A percentile compares a stretch with the other conserved stretches of the same genome.
These are phyloP conservation scores for Diaporthe aspalathi DNA, from an alignment of 2,329 filamentous ascomycete genomes.

Conservation along the genomic window DNA sequence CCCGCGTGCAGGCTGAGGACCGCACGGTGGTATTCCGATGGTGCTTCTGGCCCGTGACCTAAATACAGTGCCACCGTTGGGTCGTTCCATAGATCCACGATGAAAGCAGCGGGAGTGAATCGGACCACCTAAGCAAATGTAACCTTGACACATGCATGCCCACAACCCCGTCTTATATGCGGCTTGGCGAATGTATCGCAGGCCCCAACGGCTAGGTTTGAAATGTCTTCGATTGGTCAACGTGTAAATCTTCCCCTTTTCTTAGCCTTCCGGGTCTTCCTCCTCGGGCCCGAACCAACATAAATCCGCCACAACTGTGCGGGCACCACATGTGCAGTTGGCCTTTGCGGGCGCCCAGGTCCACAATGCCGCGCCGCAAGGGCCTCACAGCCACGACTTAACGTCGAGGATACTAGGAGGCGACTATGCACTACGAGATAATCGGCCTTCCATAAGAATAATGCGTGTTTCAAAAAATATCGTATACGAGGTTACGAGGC, in stretches of 20 bases:
- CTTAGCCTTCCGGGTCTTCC: slow-evolving; percentile 15
- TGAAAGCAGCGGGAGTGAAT: not conserved
- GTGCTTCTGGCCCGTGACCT: not conserved
- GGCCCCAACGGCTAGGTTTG: not conserved
- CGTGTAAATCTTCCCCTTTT: slow-evolving; percentile 6
- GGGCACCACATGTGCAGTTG: no score
- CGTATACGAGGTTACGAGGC: not conserved
- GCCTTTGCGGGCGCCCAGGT: no score
- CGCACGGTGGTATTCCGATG: not conserved
- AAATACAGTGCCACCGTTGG: not conserved
- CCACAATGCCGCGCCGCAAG: not conserved
- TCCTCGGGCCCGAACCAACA: slow-evolving; percentile 3
- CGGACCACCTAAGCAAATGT: not conserved
- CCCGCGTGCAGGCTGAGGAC: not conserved
- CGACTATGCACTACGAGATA: not conserved
- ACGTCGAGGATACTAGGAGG: not conserved
- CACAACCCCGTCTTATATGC: not conserved
- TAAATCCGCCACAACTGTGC: not conserved
- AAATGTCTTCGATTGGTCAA: not conserved
- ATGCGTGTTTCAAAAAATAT: slow-evolving; percentile 13
- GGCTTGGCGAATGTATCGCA: slow-evolving; percentile 11
- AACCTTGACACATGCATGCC: slow-evolving; percentile 9
- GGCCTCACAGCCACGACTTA: not conserved
- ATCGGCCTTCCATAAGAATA: not conserved
- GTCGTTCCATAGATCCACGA: slow-evolving; percentile 20